These are phyloP conservation scores for Colletotrichum sp. DNA, from an alignment of 2,329 filamentous ascomycete species.

Conservation along the genomic window DNA sequence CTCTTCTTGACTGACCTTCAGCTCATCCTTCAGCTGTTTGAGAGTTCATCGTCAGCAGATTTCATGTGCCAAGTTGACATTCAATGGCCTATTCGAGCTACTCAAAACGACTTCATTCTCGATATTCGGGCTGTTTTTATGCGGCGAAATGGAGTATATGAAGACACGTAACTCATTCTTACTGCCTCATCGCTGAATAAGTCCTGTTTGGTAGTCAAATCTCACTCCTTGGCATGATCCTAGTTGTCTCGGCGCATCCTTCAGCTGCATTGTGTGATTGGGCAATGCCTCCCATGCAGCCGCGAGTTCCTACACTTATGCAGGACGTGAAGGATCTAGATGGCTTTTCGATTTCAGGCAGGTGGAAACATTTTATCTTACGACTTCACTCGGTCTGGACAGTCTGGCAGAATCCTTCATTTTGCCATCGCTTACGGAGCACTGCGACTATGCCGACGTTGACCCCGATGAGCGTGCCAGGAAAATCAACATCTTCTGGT, in stretches of 20 bases:
- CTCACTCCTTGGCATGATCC: slow-evolving; percentile 12
- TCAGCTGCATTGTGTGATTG: neutral
- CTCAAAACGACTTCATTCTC: too few species aligned
- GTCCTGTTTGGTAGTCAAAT: neutral
- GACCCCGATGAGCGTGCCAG: neutral
- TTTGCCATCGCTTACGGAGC: neutral
- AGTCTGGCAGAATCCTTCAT: neutral
- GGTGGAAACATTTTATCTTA: neutral
- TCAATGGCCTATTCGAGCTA: neutral
- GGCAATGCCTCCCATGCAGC: neutral
- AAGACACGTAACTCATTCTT: neutral
- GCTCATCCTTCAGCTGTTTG: neutral
- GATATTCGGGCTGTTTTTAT: too few species aligned
- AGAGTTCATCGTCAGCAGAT: neutral
- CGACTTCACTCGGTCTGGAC: neutral
- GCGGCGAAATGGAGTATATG: too few species aligned
- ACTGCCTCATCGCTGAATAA: neutral
- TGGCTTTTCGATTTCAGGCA: slow-evolving; percentile 1
- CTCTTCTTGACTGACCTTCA: neutral
- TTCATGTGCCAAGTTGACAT: neutral
- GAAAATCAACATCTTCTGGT: neutral
- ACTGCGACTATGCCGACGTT: neutral
- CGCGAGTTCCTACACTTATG: neutral
- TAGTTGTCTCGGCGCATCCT: slow-evolving; percentile 7
- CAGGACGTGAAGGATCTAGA: neutral